Percentiles rank a stretch among this genome's conserved stretches.
phyloP scores from a whole-genome alignment of 2,329 filamentous ascomycete species.

The Sporothrix euskadiensis region DNA sequence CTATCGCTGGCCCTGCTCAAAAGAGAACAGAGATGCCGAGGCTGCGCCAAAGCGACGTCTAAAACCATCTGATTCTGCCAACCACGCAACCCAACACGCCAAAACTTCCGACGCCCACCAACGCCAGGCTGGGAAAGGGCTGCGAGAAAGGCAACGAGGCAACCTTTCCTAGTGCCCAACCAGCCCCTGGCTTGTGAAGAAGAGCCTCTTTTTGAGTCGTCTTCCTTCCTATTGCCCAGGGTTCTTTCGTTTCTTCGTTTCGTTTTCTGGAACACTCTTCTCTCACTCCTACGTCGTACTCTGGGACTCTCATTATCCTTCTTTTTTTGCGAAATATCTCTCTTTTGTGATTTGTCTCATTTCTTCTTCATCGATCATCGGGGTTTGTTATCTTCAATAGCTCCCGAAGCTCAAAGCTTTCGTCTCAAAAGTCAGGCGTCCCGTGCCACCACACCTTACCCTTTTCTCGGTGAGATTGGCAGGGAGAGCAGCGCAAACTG shows the following conservation, averaged over 20 bases:
- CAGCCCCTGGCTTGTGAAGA: constrained; percentile 17
- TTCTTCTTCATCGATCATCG: neutral
- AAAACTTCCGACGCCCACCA: neutral
- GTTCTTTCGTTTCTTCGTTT: neutral
- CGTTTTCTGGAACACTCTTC: neutral
- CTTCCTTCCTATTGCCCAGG: constrained; percentile 11
- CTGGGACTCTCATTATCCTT: neutral
- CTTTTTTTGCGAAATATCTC: neutral
- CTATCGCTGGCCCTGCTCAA: neutral
- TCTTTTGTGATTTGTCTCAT: neutral
- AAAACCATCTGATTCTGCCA: constrained; percentile 12
- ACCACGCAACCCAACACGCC: neutral
- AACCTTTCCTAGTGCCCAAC: constrained; percentile 14
- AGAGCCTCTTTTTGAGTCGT: neutral
- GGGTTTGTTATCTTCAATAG: neutral
- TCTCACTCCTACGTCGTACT: neutral
- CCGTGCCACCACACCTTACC: constrained; percentile 4
- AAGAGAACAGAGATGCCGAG: constrained; percentile 11
- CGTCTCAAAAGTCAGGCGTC: neutral
- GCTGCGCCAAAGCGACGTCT: constrained; percentile 13
- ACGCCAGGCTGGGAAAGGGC: neutral
- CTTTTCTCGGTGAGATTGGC: neutral
- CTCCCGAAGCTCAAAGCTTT: neutral
- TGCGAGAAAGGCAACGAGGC: constrained; percentile 8
- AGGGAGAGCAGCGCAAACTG: neutral